phyloP scores from a whole-genome alignment of 2,329 filamentous ascomycete genomes.

The Penicillium verrucosum region DNA sequence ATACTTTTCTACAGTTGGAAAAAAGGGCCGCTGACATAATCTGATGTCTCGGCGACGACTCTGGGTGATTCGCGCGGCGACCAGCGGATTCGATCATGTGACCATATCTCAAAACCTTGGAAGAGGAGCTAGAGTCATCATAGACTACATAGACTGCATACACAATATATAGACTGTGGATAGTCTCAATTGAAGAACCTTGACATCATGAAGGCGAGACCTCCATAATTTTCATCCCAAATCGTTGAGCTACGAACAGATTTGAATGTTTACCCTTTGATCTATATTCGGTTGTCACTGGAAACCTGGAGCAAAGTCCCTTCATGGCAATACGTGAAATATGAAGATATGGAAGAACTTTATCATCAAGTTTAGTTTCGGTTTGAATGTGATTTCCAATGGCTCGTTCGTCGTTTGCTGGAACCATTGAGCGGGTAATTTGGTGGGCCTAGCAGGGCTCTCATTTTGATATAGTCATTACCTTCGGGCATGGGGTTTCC shows the following conservation, averaged over 20 bases:
- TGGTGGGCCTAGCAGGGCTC: neutral
- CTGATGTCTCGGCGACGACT: conserved; percentile 4
- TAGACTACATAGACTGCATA: neutral
- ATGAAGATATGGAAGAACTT: neutral
- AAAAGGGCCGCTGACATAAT: conserved; percentile 18
- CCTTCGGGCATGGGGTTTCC: neutral
- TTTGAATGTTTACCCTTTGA: neutral
- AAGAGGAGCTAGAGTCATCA: neutral
- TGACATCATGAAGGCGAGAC: neutral
- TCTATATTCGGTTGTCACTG: neutral
- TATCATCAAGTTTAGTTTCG: neutral
- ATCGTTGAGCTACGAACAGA: neutral
- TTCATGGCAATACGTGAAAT: neutral
- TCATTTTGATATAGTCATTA: no score
- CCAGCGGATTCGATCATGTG: conserved; percentile 26
- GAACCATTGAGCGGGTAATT: neutral
- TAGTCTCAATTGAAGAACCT: neutral
- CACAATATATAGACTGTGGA: no score
- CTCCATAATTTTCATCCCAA: neutral
- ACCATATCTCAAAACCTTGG: neutral
- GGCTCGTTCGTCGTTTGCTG: no score
- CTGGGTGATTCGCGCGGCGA: conserved; percentile 27
- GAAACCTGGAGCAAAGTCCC: neutral
- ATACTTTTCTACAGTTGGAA: conserved; percentile 3
- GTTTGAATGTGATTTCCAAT: neutral